These are phyloP conservation scores for Diaporthe aspalathi DNA, from an alignment of 2,329 filamentous ascomycete species.

Conservation along the genomic window DNA sequence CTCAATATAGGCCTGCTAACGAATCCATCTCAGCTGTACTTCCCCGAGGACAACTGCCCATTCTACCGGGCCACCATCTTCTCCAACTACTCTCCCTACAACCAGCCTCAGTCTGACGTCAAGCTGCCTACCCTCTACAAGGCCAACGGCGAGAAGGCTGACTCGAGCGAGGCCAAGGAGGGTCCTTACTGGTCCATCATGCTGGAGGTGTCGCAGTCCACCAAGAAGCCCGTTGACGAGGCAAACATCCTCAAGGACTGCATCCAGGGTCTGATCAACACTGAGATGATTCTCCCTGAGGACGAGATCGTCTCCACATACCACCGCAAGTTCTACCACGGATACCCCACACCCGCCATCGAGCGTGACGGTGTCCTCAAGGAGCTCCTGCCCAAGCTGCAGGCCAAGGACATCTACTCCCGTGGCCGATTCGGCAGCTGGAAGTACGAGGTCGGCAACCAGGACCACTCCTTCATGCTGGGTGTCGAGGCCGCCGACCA, in stretches of 20 bases:
- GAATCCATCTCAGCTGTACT: constrained; percentile 76
- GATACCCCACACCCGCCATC: constrained; percentile 93
- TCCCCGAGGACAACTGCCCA: constrained; percentile 97
- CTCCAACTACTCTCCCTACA: constrained; percentile 99
- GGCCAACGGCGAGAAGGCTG: constrained; percentile 85
- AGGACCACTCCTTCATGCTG: constrained; percentile 98
- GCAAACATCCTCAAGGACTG: constrained; percentile 87
- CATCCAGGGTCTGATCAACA: constrained; percentile 98
- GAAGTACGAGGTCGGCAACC: constrained; percentile 95
- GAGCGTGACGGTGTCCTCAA: constrained; percentile 96
- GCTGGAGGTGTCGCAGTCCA: constrained; percentile 96
- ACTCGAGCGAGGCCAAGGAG: constrained; percentile 77
- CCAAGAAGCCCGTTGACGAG: constrained; percentile 92
- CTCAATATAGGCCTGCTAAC: constrained; percentile 43
- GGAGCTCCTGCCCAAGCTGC: constrained; percentile 90
- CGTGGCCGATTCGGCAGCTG: constrained; percentile 98
- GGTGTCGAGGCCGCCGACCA: constrained; percentile 93
- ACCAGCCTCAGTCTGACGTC: constrained; percentile 85
- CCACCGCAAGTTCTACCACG: constrained; percentile 97
- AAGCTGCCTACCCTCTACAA: constrained; percentile 90
- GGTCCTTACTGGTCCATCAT: constrained; percentile 99
- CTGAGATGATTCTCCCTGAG: constrained; percentile 88
- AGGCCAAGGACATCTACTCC: constrained; percentile 91
- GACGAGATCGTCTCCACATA: constrained; percentile 99
- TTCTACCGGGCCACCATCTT: constrained; percentile 99